Conservation (phyloP, 1,284 basidiomycete species). For the Crucibulum cyathiforme region DNA sequence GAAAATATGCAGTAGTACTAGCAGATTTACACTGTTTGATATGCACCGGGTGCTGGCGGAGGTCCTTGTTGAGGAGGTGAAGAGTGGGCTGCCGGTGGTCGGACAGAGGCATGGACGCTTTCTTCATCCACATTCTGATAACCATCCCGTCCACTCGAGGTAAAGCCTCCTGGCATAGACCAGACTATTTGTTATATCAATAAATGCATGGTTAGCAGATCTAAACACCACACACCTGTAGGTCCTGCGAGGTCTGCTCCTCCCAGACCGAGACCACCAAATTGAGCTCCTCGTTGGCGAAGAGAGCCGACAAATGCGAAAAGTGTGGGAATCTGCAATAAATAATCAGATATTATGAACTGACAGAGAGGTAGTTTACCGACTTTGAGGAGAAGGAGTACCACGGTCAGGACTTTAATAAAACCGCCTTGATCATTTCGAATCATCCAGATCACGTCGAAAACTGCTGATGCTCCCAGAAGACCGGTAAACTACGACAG, state of each 20-base stretch:
- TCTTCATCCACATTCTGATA: constrained; percentile 80
- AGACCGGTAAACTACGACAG: constrained; percentile 66
- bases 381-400: constrained; percentile 74
- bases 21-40: constrained; percentile 54
- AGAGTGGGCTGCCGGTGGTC: constrained; percentile 30
- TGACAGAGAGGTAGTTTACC: constrained; percentile 10
- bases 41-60: constrained; percentile 48
- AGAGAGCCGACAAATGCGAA: constrained; percentile 60
- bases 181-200: constrained; percentile 58
- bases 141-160: constrained; percentile 61
- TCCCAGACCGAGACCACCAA: constrained; percentile 61
- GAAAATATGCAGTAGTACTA: neutral
- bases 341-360: neutral
- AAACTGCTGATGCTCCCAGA: constrained; percentile 62
- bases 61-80: constrained; percentile 21
- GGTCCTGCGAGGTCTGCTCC: constrained; percentile 63
- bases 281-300: constrained; percentile 68
- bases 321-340: constrained; percentile 61
- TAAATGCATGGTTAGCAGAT: constrained; percentile 4
- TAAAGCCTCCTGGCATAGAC: constrained; percentile 86
- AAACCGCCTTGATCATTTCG: constrained; percentile 61
- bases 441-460: constrained; percentile 76
- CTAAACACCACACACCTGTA: constrained; percentile 53
- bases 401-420: constrained; percentile 58
- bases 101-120: constrained; percentile 40